A percentile compares a stretch with the other conserved stretches of the same genome.
These are phyloP conservation scores for Xylaria sp. DNA, from an alignment of 2,329 filamentous ascomycete genomes.

Conservation along the genomic window DNA sequence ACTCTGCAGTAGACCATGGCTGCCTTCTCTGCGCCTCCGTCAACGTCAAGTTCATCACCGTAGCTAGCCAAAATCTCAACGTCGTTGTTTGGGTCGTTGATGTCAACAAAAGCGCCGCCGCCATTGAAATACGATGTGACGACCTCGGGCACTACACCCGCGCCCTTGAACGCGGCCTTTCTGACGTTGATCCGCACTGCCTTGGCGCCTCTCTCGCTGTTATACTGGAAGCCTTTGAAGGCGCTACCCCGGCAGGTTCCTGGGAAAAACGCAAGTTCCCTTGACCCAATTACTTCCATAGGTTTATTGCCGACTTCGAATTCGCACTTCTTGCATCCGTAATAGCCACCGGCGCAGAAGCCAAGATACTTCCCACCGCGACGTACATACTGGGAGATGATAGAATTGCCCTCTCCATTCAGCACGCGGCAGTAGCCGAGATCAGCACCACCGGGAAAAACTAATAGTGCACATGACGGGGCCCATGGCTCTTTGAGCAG, in stretches of 20 bases:
- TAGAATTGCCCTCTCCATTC: conserved; percentile 87
- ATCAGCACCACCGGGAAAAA: conserved; percentile 95
- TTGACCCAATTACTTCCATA: conserved; percentile 85
- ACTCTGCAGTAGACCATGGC: conserved; percentile 87
- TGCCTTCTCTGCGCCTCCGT: conserved; percentile 77
- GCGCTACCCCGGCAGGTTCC: conserved; percentile 87
- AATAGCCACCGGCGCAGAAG: conserved; percentile 95
- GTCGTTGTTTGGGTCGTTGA: conserved; percentile 66
- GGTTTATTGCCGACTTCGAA: conserved; percentile 87
- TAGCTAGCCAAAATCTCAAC: conserved; percentile 88
- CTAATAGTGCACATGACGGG: conserved; percentile 85
- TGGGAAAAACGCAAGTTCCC: conserved; percentile 90
- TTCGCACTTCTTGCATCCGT: conserved; percentile 82
- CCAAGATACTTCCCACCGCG: conserved; percentile 88
- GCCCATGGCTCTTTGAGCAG: conserved; percentile 94
- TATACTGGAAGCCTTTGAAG: conserved; percentile 90
- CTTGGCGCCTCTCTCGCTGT: conserved; percentile 84
- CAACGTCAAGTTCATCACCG: conserved; percentile 77
- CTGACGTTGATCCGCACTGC: conserved; percentile 75
- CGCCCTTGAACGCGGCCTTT: conserved; percentile 64
- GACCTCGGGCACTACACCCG: conserved; percentile 64
- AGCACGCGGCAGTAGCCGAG: conserved; percentile 88
- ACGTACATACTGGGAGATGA: conserved; percentile 86
- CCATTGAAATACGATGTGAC: conserved; percentile 93
- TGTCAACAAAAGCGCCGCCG: conserved; percentile 91